phyloP scores from a whole-genome alignment of 495 filamentous ascomycete species.

The Melanomma pulvis-pyrius region DNA sequence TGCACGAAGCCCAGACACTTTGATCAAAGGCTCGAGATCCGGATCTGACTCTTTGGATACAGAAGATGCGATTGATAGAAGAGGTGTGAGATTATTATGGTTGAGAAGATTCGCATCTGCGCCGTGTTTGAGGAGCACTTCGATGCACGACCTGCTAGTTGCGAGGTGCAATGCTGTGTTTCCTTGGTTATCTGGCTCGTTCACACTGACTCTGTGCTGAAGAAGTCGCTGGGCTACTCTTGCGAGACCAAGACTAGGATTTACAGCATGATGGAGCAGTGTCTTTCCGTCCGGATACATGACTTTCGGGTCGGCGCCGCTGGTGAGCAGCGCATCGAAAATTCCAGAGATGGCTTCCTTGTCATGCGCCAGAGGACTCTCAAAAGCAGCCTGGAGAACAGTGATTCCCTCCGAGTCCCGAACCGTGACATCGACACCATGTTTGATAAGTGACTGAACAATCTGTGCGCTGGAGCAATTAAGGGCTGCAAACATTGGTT shows the following conservation, averaged over 20 bases:
- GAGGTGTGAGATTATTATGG: slow-evolving; percentile 16
- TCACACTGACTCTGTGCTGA: slow-evolving; percentile 18
- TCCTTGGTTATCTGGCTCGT: slow-evolving; percentile 17
- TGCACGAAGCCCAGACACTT: slow-evolving; percentile 8
- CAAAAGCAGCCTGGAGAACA: slow-evolving; percentile 23
- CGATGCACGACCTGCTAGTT: slow-evolving; percentile 23
- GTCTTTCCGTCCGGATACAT: slow-evolving; percentile 20
- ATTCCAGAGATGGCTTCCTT: slow-evolving; percentile 27
- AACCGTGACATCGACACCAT: slow-evolving; percentile 23
- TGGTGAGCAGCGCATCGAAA: slow-evolving; percentile 20
- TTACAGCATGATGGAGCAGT: slow-evolving; percentile 24
- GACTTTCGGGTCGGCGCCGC: slow-evolving; percentile 9
- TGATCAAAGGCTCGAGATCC: slow-evolving; percentile 26
- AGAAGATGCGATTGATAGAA: slow-evolving; percentile 1
- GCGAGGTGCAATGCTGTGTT: slow-evolving; percentile 21
- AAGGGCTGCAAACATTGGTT: slow-evolving; percentile 25
- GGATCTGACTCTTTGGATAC: slow-evolving; percentile 9
- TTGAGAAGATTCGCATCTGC: slow-evolving; percentile 15
- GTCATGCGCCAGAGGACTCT: slow-evolving; percentile 22
- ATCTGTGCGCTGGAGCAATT: slow-evolving; percentile 24
- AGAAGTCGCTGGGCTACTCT: slow-evolving; percentile 21
- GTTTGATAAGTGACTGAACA: slow-evolving; percentile 20
- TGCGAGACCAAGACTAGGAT: slow-evolving; percentile 13
- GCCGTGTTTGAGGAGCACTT: slow-evolving; percentile 28
- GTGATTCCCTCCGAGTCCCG: slow-evolving; percentile 18